These are phyloP conservation scores for Rhynchospora breviuscula DNA, from an alignment of 176 grass and related monocot genomes.

Conservation along the genomic window DNA sequence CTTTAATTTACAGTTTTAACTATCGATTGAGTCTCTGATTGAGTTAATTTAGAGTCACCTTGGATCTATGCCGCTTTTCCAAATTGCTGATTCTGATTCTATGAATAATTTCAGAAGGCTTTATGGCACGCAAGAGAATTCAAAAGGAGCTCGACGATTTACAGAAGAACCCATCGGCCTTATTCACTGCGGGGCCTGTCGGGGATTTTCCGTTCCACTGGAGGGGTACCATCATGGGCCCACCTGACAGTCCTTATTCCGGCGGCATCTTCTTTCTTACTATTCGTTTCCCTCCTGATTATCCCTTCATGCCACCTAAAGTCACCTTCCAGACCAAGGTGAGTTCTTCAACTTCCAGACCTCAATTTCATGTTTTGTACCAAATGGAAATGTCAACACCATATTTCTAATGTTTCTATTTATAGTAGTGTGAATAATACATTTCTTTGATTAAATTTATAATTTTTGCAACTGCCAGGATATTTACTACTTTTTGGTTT, in stretches of 20 bases:
- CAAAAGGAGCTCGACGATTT: slow-evolving; percentile 41
- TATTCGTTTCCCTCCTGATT: slow-evolving; percentile 43
- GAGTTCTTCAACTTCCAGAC: neutral
- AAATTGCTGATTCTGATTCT: slow-evolving; percentile 5
- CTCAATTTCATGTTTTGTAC: neutral
- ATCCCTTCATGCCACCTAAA: slow-evolving; percentile 47
- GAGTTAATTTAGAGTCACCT: neutral
- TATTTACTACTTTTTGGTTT: too few species aligned
- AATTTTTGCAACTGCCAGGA: too few species aligned
- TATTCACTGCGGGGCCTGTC: slow-evolving; percentile 30
- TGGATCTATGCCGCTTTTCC: neutral
- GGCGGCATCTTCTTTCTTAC: slow-evolving; percentile 31
- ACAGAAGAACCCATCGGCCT: slow-evolving; percentile 26
- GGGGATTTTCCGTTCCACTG: slow-evolving; percentile 40
- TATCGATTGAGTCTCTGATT: neutral
- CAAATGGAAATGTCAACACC: neutral
- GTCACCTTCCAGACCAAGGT: slow-evolving; percentile 44
- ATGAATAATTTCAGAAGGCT: neutral
- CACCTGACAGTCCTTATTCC: slow-evolving; percentile 32
- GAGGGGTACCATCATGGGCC: slow-evolving; percentile 40
- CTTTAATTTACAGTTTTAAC: neutral
- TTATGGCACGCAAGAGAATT: slow-evolving; percentile 36
- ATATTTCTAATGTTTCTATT: too few species aligned
- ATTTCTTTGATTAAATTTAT: too few species aligned
- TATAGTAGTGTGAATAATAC: too few species aligned